A percentile compares a stretch with the other conserved stretches of the same genome.
Conservation (phyloP, 1,139 yeast genomes). For the Suhomyces choctaworum region DNA sequence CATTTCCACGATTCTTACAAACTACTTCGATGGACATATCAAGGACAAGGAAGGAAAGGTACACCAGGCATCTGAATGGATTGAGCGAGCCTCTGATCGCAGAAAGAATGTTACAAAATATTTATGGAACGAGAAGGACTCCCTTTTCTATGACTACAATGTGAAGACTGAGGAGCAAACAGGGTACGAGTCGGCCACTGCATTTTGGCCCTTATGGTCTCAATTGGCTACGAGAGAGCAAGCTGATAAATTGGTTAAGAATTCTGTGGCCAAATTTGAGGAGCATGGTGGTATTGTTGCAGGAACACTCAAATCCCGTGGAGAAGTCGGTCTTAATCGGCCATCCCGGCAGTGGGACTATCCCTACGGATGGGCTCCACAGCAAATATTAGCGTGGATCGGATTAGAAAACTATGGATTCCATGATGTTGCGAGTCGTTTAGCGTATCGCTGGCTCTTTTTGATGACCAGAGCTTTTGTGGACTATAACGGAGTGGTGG, state of each 20-base stretch:
- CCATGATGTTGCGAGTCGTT: conserved; percentile 61
- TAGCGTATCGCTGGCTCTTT: conserved; percentile 84
- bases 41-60: conserved; percentile 30
- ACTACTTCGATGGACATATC: conserved; percentile 55
- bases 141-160: conserved; percentile 85
- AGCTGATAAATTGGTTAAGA: conserved; percentile 61
- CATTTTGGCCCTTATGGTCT: conserved; percentile 93
- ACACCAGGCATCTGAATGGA: conserved; percentile 64
- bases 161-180: conserved; percentile 57
- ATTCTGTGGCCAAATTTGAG: conserved; percentile 73
- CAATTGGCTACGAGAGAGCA: conserved; percentile 71
- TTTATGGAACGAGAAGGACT: conserved; percentile 80
- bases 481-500: conserved; percentile 93
- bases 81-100: conserved; percentile 53
- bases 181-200: conserved; percentile 81
- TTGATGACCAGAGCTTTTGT: conserved; percentile 92
- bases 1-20: conserved; percentile 65
- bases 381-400: conserved; percentile 91
- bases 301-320: conserved; percentile 78
- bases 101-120: conserved; percentile 61
- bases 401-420: conserved; percentile 79
- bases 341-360: conserved; percentile 98
- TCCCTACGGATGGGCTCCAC: conserved; percentile 99
- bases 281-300: conserved; percentile 87
- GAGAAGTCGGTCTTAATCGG: conserved; percentile 63